Conservation (phyloP, 1,139 yeast genomes). For the Protomyces macrosporus region DNA sequence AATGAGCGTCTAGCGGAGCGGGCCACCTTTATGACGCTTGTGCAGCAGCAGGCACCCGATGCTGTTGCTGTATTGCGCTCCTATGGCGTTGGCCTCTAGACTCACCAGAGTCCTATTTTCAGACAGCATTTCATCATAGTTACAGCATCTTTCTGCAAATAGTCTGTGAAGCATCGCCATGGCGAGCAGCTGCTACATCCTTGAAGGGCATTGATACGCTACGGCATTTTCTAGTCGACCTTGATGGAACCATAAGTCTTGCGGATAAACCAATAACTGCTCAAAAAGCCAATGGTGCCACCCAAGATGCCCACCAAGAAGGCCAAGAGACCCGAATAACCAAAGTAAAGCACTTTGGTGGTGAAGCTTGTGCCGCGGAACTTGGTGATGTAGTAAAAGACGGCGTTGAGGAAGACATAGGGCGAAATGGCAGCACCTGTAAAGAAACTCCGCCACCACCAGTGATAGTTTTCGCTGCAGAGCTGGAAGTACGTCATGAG, state of each 20-base stretch:
- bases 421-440: slow-evolving; percentile 86
- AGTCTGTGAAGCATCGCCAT: no score
- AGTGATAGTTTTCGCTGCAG: slow-evolving; percentile 85
- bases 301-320: slow-evolving; percentile 70
- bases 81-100: background rate
- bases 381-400: slow-evolving; percentile 46
- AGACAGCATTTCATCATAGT: no score
- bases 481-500: slow-evolving; percentile 77
- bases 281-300: slow-evolving; percentile 80
- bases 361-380: slow-evolving; percentile 72
- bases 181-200: no score
- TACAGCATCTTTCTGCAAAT: no score
- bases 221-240: slow-evolving; percentile 48
- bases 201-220: background rate
- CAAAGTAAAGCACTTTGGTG: slow-evolving; percentile 72
- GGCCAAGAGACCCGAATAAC: slow-evolving; percentile 75
- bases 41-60: background rate
- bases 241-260: slow-evolving; percentile 79
- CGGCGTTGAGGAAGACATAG: slow-evolving; percentile 78
- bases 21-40: background rate
- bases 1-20: slow-evolving; percentile 36
- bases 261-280: slow-evolving; percentile 68
- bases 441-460: slow-evolving; percentile 86
- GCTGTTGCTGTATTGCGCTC: background rate
- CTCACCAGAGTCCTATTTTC: no score